These are phyloP conservation scores for Sarocladiaceae sp. DNA, from an alignment of 2,329 filamentous ascomycete species.

Conservation along the genomic window DNA sequence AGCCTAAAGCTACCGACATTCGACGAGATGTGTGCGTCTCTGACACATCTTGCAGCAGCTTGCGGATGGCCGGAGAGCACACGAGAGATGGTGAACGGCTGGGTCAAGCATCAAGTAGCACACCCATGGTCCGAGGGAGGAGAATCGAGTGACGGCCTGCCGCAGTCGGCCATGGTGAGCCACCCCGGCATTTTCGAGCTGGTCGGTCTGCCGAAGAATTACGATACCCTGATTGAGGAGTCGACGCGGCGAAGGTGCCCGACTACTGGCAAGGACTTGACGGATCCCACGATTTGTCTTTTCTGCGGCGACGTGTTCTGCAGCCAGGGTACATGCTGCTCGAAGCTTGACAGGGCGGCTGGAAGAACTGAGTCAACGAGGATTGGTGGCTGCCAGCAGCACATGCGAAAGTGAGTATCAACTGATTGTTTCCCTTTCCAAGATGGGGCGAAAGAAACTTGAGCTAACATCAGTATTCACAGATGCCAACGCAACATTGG, in stretches of 20 bases:
- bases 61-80: conserved; percentile 45
- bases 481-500: conserved; percentile 87
- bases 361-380: conserved; percentile 35
- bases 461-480: conserved; percentile 11
- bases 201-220: conserved; percentile 85
- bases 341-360: conserved; percentile 50
- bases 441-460: background rate
- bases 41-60: conserved; percentile 37
- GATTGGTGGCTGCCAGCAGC: conserved; percentile 83
- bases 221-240: conserved; percentile 87
- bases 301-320: conserved; percentile 98
- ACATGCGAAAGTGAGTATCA: conserved; percentile 78
- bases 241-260: conserved; percentile 78
- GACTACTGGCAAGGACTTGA: conserved; percentile 83
- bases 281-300: conserved; percentile 85
- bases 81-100: conserved; percentile 50
- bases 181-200: conserved; percentile 94
- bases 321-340: conserved; percentile 87
- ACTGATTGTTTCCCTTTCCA: background rate
- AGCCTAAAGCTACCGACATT: conserved; percentile 70
- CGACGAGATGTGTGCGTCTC: conserved; percentile 65
- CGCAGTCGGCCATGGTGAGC: conserved; percentile 46
- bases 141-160: conserved; percentile 21
- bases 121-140: conserved; percentile 30
- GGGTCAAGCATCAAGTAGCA: conserved; percentile 61